Base-by-base conservation (phyloP, 306 rosid species). In the Prunus mongolica region DNA sequence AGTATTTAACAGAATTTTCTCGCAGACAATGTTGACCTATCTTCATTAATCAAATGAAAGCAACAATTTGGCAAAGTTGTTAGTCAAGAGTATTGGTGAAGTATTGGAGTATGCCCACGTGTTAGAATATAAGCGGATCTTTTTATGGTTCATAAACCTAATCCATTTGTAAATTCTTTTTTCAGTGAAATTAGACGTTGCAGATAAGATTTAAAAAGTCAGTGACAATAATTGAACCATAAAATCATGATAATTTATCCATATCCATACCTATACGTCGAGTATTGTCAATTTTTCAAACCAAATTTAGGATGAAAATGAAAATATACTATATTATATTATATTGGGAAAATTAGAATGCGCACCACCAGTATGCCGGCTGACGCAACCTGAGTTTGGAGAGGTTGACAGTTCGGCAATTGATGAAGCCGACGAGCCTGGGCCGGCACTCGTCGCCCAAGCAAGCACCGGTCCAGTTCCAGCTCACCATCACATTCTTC, bases 331-430 rank as follows among this genome's bases (percentile, higher is more conserved):
- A n/a, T 7, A 10, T 2, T 4, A 8, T 8, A 56, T 2, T n/a
- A 34, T 71, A 22, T 65, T 12, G 52, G 41, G 27, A 11, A 56
- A 69, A 3, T 2, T n/a, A n/a, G 54, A 22, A 57, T 10, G 61
- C 91, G 12, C 32, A 91, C 98, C 98, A 92, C 98, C 97, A 95
- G 62, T 90, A 93, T 66, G 98, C 98, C 4, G 98, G 97, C 56
- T 90, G 84, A 18, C 80, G 76, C 67, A 95, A 88, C 1, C 77
- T 77, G 20, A 95, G 58, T 49, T 95, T 84, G 76, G 84, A 88
- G 79, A 95, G 68, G 51, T 44, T 24, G 63, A 95, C 88, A 24
- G 90, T 82, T 0, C 7, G 78, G 64, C 84, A 90, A 3, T 55
- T 88, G 2, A 95, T 49, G 78, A 94, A 94, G 1, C 98, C 98